phyloP scores from a whole-genome alignment of 345 rosid species.

The Eucalyptus marginata region DNA sequence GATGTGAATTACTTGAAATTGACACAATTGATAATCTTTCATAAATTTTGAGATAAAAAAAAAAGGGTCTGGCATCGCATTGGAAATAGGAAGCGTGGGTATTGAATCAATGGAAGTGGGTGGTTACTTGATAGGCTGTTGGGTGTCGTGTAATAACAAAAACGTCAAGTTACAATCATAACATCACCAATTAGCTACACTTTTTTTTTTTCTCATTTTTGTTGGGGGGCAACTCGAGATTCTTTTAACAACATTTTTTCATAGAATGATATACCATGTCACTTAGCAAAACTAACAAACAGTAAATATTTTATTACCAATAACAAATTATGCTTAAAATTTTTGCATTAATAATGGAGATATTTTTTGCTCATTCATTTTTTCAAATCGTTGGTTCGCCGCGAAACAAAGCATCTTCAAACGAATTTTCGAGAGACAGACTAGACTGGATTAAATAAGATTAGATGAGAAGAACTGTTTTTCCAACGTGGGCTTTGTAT shows the following conservation, averaged over 20 bases:
- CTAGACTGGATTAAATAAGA: fast-evolving
- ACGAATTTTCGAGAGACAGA: too few relatives aligned
- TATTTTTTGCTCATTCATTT: neutral
- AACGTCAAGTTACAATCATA: neutral
- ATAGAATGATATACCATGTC: neutral
- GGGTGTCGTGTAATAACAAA: neutral
- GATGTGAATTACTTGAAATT: neutral
- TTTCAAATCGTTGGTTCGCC: fast-evolving
- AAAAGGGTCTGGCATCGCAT: neutral
- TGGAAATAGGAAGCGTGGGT: neutral
- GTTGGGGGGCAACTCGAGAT: fast-evolving
- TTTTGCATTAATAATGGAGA: neutral
- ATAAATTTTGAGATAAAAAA: neutral
- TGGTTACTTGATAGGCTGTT: neutral
- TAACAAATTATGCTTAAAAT: neutral
- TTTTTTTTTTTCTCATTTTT: neutral
- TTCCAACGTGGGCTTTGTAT: neutral
- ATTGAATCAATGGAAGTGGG: neutral
- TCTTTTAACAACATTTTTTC: too few relatives aligned
- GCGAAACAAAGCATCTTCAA: neutral
- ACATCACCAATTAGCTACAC: neutral
- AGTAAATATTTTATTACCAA: fast-evolving
- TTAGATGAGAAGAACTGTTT: neutral
- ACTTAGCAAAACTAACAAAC: fast-evolving
- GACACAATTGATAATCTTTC: neutral